Evolutionary conservation across 306 rosid genomes (phyloP), one percentile per base, ranked within the genome.

Genomic region (Macrotyloma uniflorum): DNA sequence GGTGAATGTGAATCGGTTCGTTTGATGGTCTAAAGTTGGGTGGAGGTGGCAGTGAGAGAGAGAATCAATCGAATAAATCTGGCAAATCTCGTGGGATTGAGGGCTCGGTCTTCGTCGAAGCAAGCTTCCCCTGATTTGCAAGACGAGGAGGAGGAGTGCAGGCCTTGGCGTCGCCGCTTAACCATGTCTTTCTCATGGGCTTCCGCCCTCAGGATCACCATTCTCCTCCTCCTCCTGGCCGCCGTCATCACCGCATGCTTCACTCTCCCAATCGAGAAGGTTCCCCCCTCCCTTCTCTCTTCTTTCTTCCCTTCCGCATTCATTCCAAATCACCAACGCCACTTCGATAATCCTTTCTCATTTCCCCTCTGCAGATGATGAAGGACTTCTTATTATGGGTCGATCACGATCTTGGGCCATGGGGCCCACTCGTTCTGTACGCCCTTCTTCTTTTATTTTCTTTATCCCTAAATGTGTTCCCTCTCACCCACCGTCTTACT

Each of bases 361-460:
- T 43, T 67, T 68, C 30, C 6, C 28, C 16, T 70, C 13, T 90
- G 83, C 89, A 94, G 98, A 88, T 83, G 67, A 71, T 90, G 90
- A 94, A 94, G 97, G 90, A 89, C 82, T 94, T 94, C 81, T 80
- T 94, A 59, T 4, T 90, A 83, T 92, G 97, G 98, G 97, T 94
- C 57, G 81, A 92, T 59, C 84, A 78, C n/a, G 98, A 94, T 88
- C 98, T 94, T 84, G 98, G 98, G 15, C 81, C 84, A 6, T 94
- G 98, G 98, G 98, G 98, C 42, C 98, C 98, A 32, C 53, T 94
- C 76, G 93, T 87, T 79, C 89, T 94, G 98, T 94, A 83, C 87
- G 97, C 86, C 16, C 20, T 30, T 35, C 8, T 38, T 45, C 2
- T 13, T 57, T 46, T 69, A 14, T 42, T n/a, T 12, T 24, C 14